Conservation (phyloP, 352 stramenopile species). For the Phytophthora nicotianae region DNA sequence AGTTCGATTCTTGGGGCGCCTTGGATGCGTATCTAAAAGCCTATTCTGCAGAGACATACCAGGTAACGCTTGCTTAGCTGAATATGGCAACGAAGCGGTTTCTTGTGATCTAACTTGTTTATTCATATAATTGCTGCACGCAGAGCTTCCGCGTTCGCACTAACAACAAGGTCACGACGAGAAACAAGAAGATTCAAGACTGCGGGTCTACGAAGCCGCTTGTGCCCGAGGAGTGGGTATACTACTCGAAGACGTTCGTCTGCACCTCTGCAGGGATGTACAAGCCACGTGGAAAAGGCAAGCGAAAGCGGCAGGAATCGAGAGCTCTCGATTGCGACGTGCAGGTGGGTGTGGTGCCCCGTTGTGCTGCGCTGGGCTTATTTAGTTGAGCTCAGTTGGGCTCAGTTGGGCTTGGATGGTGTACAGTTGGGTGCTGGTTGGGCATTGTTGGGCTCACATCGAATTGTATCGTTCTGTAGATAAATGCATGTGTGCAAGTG, state of each 20-base stretch:
- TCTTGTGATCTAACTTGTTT: too few species aligned
- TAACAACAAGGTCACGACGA: too few species aligned
- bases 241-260: not conserved
- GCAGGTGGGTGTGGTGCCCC: not conserved
- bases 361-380: not conserved
- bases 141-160: too few species aligned
- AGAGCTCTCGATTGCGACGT: not conserved
- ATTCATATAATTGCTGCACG: too few species aligned
- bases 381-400: not conserved
- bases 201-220: too few species aligned
- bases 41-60: not conserved
- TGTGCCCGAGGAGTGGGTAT: too few species aligned
- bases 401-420: not conserved
- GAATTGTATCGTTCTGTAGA: not conserved
- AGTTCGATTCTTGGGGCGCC: not conserved
- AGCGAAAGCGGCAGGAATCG: not conserved
- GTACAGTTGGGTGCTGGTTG: not conserved
- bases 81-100: too few species aligned
- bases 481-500: conserved; percentile 1
- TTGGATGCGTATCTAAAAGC: not conserved
- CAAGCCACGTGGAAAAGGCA: not conserved
- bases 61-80: too few species aligned
- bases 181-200: too few species aligned
- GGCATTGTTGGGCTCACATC: not conserved
- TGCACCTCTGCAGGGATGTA: not conserved